A percentile compares a stretch with the other conserved stretches of the same genome.
phyloP scores from a whole-genome alignment of 202 grass and related monocot genomes.

The Setaria italica region DNA sequence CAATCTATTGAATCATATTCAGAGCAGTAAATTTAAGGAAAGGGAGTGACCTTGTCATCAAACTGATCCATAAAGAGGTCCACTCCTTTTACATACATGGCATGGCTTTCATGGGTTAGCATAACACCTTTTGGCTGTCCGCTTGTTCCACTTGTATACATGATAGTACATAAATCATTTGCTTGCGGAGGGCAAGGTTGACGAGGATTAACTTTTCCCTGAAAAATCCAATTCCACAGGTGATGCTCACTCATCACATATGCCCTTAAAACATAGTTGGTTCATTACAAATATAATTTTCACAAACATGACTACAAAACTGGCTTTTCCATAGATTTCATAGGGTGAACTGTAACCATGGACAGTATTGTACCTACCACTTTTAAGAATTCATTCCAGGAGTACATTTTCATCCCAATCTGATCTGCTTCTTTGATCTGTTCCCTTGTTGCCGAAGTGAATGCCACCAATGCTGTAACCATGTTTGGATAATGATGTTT shows the following conservation, averaged over 20 bases:
- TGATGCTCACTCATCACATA: constrained; percentile 39
- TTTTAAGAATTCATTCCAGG: constrained; percentile 82
- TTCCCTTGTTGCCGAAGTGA: constrained; percentile 65
- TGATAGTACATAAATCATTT: constrained; percentile 90
- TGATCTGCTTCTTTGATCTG: constrained; percentile 54
- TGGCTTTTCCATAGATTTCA: constrained; percentile 17
- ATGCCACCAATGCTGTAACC: constrained; percentile 74
- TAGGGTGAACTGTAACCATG: constrained; percentile 6
- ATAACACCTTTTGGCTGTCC: constrained; percentile 93
- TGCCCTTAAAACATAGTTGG: constrained; percentile 21
- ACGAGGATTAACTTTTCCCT: constrained; percentile 76
- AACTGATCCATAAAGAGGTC: constrained; percentile 87
- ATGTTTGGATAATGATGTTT: constrained; percentile 14
- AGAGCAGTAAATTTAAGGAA: constrained; percentile 6
- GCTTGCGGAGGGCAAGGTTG: constrained; percentile 68
- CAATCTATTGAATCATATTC: constrained; percentile 23
- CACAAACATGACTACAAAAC: constrained; percentile 19
- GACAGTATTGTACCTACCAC: constrained; percentile 57
- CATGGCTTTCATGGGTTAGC: constrained; percentile 81
- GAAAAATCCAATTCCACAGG: constrained; percentile 47
- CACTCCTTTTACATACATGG: constrained; percentile 74
- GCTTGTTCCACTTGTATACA: constrained; percentile 99
- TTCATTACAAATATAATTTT: constrained; percentile 27
- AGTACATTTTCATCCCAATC: constrained; percentile 66
- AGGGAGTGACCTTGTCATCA: constrained; percentile 77